A percentile compares a stretch with the other conserved stretches of the same genome.
Conservation (phyloP, 2,329 filamentous ascomycete genomes). For the Alternaria incomplexa region DNA sequence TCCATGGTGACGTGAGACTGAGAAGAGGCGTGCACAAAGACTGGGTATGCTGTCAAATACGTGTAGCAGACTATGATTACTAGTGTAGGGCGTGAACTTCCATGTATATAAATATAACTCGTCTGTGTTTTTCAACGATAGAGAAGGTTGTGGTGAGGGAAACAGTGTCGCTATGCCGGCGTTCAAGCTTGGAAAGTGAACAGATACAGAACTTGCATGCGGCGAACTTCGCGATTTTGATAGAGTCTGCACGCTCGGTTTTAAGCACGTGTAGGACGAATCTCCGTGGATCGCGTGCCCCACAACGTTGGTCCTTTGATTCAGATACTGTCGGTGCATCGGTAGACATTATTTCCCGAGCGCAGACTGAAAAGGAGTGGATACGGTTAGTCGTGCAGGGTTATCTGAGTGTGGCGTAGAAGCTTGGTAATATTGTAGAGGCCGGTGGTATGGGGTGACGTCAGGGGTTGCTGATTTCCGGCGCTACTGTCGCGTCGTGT, state of each 20-base stretch:
- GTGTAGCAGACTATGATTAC: not conserved
- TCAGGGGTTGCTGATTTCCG: not conserved
- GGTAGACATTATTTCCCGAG: not conserved
- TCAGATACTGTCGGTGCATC: not conserved
- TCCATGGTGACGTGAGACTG: constrained; percentile 3
- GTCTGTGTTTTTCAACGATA: not conserved
- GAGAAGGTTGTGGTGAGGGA: not conserved
- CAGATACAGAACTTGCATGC: not conserved
- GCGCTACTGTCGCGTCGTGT: not conserved
- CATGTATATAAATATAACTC: not conserved
- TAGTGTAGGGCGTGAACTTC: not conserved
- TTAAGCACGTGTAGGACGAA: constrained; percentile 4
- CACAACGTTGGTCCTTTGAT: not conserved
- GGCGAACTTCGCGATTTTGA: not conserved
- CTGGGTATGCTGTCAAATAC: not conserved
- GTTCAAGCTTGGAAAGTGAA: not conserved
- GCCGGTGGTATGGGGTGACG: not conserved
- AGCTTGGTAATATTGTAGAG: not conserved
- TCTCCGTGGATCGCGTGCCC: not conserved
- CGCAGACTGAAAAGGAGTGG: not conserved
- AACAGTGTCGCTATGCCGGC: not conserved
- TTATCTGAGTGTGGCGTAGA: not conserved
- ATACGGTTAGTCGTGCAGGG: not conserved
- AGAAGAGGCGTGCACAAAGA: not conserved
- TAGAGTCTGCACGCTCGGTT: not conserved